Percentiles rank a stretch among this genome's conserved stretches.
Evolutionary conservation across 1,284 basidiomycete species (phyloP).

Genomic region (Leccinum insolens): DNA sequence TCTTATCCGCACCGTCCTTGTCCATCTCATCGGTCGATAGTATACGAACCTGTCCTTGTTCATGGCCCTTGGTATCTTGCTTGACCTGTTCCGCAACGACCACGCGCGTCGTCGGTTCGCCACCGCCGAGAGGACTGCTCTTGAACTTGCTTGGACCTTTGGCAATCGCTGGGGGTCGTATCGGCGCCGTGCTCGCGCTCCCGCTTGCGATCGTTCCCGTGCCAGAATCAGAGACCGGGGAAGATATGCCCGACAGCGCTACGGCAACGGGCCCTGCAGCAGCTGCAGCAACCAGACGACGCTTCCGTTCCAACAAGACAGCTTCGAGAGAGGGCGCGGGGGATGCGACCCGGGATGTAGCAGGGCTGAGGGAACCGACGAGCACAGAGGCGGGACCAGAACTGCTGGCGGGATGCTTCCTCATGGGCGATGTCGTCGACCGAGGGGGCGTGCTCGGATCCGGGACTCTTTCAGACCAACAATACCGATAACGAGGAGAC

Average conservation of each 20-base stretch:
- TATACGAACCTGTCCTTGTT: slow-evolving; percentile 24
- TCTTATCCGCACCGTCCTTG: no score
- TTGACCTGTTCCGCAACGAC: slow-evolving; percentile 46
- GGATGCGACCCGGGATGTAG: slow-evolving; percentile 33
- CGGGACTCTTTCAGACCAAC: no score
- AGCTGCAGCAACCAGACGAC: slow-evolving; percentile 36
- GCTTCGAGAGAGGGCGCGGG: slow-evolving; percentile 66
- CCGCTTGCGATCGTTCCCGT: not conserved
- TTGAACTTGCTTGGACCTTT: no score
- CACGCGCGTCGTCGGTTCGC: slow-evolving; percentile 35
- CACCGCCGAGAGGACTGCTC: no score
- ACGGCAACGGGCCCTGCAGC: not conserved
- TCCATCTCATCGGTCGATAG: slow-evolving; percentile 20
- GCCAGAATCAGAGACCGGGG: not conserved
- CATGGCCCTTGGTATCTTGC: slow-evolving; percentile 28
- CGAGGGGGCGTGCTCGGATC: no score
- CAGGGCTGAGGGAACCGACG: slow-evolving; percentile 18
- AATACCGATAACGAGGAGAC: no score
- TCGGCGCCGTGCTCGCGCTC: slow-evolving; percentile 23
- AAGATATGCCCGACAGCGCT: slow-evolving; percentile 7
- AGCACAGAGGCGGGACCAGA: slow-evolving; percentile 10
- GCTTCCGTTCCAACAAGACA: slow-evolving; percentile 59
- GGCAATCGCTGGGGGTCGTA: no score
- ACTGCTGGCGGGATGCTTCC: slow-evolving; percentile 21
- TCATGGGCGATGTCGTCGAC: not conserved